phyloP scores from a whole-genome alignment of 257 asterid genomes.

The Primulina tabacum region DNA sequence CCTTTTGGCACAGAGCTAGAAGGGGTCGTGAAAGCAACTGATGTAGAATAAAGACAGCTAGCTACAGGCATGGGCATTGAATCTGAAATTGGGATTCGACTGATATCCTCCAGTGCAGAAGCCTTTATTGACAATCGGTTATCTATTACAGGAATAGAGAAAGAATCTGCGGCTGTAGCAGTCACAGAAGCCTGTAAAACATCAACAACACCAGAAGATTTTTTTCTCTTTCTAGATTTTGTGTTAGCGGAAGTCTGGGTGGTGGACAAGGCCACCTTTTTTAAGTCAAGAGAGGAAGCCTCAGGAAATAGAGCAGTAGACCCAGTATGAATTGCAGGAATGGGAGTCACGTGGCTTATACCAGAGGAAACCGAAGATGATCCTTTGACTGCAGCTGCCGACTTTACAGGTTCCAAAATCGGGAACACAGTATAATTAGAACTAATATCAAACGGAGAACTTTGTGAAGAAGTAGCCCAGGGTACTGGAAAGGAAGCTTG shows the following conservation, averaged over 20 bases:
- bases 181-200: slow-evolving; percentile 37
- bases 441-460: slow-evolving; percentile 56
- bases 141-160: slow-evolving; percentile 36
- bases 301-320: slow-evolving; percentile 35
- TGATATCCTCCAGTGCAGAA: slow-evolving; percentile 42
- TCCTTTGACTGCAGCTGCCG: slow-evolving; percentile 43
- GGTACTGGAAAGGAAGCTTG: slow-evolving; percentile 68
- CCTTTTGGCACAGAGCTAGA: slow-evolving; percentile 42
- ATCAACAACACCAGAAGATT: slow-evolving; percentile 53
- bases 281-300: slow-evolving; percentile 44
- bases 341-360: slow-evolving; percentile 34
- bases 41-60: slow-evolving; percentile 54
- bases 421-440: slow-evolving; percentile 53
- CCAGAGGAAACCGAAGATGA: slow-evolving; percentile 44
- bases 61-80: slow-evolving; percentile 35
- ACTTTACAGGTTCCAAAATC: slow-evolving; percentile 49
- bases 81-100: slow-evolving; percentile 41
- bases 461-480: slow-evolving; percentile 74
- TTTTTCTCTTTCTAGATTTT: slow-evolving; percentile 78
- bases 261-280: slow-evolving; percentile 43
- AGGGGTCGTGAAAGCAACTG: slow-evolving; percentile 59
- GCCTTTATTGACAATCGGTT: slow-evolving; percentile 36
- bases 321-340: slow-evolving; percentile 35
- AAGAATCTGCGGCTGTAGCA: slow-evolving; percentile 42
- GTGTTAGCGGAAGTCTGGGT: slow-evolving; percentile 44